Conservation (phyloP, 1,139 yeast species). For the Blastobotrys apis region DNA sequence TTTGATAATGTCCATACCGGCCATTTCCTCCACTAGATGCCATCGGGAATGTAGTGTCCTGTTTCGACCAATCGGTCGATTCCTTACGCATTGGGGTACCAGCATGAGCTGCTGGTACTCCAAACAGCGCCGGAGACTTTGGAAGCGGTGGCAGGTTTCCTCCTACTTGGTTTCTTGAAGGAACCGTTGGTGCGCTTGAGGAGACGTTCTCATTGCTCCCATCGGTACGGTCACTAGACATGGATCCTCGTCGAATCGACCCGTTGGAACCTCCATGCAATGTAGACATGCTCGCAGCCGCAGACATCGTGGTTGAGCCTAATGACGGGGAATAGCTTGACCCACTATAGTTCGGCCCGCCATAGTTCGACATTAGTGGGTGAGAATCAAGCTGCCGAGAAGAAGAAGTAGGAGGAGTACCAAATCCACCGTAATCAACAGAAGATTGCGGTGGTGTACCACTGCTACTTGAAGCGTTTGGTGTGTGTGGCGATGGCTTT, state of each 20-base stretch:
- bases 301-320: neutral
- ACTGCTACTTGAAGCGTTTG: no score
- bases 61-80: conserved; percentile 7
- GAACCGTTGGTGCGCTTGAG: neutral
- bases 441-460: no score
- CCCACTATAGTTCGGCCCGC: no score
- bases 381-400: no score
- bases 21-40: conserved; percentile 8
- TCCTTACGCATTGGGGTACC: neutral
- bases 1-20: conserved; percentile 7
- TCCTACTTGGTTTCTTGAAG: neutral
- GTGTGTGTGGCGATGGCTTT: neutral
- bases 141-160: no score
- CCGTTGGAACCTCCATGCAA: neutral
- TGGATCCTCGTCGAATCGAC: conserved; percentile 4
- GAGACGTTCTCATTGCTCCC: neutral
- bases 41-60: conserved; percentile 6
- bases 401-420: no score
- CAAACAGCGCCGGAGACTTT: no score
- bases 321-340: no score
- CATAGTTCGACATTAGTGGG: no score
- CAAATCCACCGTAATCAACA: no score
- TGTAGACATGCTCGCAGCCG: conserved; percentile 2
- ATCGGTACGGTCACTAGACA: neutral
- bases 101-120: no score